Percentiles rank a stretch among this genome's conserved stretches.
phyloP scores from a whole-genome alignment of 2,329 filamentous ascomycete genomes.

The Whalleya microplaca region DNA sequence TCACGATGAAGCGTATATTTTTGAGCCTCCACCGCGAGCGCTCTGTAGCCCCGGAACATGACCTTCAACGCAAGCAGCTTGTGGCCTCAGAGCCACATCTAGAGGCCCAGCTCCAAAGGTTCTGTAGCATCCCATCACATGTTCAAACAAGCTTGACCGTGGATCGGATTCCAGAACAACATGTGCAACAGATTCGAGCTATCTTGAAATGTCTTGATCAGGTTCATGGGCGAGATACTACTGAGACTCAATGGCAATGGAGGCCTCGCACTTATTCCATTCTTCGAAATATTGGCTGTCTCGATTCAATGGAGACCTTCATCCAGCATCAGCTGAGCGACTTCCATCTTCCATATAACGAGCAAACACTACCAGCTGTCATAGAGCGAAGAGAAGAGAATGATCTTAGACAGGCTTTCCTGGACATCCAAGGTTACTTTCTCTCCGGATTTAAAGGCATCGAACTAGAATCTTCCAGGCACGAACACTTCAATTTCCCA shows the following conservation, averaged over 20 bases:
- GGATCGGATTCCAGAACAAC: slow-evolving; percentile 12
- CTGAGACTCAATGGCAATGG: slow-evolving; percentile 3
- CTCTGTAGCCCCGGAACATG: too few relatives aligned
- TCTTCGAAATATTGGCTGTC: slow-evolving; percentile 13
- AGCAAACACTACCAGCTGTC: slow-evolving; percentile 19
- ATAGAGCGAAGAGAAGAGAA: not conserved
- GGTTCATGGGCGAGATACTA: slow-evolving; percentile 2
- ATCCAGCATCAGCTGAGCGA: slow-evolving; percentile 15
- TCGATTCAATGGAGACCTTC: slow-evolving; percentile 19
- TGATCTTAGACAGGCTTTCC: slow-evolving; percentile 14
- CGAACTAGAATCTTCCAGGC: slow-evolving; percentile 10
- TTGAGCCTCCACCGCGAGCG: too few relatives aligned
- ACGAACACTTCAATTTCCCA: slow-evolving; percentile 3
- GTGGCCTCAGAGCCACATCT: not conserved
- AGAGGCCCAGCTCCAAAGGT: not conserved
- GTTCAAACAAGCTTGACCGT: not conserved
- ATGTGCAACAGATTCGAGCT: slow-evolving; percentile 10
- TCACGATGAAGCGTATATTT: too few relatives aligned
- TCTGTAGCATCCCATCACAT: not conserved
- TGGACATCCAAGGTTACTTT: slow-evolving; percentile 24
- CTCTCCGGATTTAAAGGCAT: slow-evolving; percentile 23
- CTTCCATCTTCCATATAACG: slow-evolving; percentile 23
- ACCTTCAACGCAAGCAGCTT: too few relatives aligned
- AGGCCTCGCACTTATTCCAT: slow-evolving; percentile 22
- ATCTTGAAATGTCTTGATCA: slow-evolving; percentile 14